These are phyloP conservation scores for Trichoderma guizhouense DNA, from an alignment of 2,329 filamentous ascomycete species.

Conservation along the genomic window DNA sequence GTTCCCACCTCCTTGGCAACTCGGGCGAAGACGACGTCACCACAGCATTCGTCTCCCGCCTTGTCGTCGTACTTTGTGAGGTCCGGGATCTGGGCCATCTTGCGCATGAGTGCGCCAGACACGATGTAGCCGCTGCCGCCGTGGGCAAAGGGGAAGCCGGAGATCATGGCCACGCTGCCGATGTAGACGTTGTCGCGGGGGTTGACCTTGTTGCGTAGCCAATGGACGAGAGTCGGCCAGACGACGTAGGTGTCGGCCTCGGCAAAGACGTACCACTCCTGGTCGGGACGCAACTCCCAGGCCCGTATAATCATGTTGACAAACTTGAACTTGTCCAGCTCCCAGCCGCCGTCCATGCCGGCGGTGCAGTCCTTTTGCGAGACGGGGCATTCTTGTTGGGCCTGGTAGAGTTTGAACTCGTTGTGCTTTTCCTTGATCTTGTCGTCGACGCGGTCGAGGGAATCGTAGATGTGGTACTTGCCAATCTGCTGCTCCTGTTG, in stretches of 20 bases:
- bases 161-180: slow-evolving; percentile 48
- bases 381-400: slow-evolving; percentile 45
- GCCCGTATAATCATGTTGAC: slow-evolving; percentile 56
- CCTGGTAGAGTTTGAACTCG: slow-evolving; percentile 47
- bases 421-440: slow-evolving; percentile 36
- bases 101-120: slow-evolving; percentile 50
- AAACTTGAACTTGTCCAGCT: slow-evolving; percentile 61
- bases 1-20: slow-evolving; percentile 44
- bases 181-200: slow-evolving; percentile 46
- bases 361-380: slow-evolving; percentile 43
- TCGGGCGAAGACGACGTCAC: slow-evolving; percentile 50
- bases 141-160: slow-evolving; percentile 49
- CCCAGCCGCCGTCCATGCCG: slow-evolving; percentile 42
- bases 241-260: slow-evolving; percentile 58
- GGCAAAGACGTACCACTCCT: slow-evolving; percentile 58
- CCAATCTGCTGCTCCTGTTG: slow-evolving; percentile 48
- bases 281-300: slow-evolving; percentile 50
- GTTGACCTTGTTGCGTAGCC: slow-evolving; percentile 44
- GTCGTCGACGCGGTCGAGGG: slow-evolving; percentile 39
- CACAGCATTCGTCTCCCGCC: slow-evolving; percentile 46
- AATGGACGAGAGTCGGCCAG: slow-evolving; percentile 51
- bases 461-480: slow-evolving; percentile 42
- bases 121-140: slow-evolving; percentile 57
- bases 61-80: slow-evolving; percentile 46
- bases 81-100: slow-evolving; percentile 43